phyloP scores from a whole-genome alignment of 164 flowering plant genomes.

The Umbellularia californica region DNA sequence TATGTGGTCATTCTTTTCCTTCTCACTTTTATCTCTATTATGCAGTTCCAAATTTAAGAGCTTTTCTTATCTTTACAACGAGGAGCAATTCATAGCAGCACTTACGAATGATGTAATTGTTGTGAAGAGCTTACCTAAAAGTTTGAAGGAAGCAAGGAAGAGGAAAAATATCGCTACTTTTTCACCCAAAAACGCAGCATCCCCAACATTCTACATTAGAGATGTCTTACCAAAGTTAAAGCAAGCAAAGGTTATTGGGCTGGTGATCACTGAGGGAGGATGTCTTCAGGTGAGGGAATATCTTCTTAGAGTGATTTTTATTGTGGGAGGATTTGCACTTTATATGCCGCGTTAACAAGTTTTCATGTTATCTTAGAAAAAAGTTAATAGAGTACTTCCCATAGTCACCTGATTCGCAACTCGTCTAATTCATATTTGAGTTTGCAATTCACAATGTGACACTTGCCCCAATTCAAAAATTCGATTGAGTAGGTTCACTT shows the following conservation, averaged over 20 bases:
- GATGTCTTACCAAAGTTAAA: constrained; percentile 66
- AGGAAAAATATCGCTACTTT: constrained; percentile 58
- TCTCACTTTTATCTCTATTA: constrained; percentile 4
- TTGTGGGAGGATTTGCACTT: not conserved
- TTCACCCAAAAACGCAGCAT: constrained; percentile 60
- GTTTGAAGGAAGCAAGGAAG: constrained; percentile 60
- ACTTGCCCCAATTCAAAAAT: too few relatives aligned
- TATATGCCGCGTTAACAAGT: not conserved
- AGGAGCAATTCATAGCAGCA: constrained; percentile 79
- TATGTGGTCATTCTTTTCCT: not conserved
- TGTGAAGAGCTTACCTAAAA: constrained; percentile 66
- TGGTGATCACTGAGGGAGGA: constrained; percentile 69
- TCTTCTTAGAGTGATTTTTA: constrained; percentile 1
- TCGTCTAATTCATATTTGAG: too few relatives aligned
- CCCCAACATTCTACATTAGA: constrained; percentile 52
- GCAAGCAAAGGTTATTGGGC: constrained; percentile 64
- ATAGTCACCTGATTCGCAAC: too few relatives aligned
- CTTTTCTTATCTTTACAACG: constrained; percentile 89
- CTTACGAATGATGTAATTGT: constrained; percentile 67
- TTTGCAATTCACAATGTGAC: too few relatives aligned
- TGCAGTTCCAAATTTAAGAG: constrained; percentile 82
- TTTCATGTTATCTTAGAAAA: not conserved
- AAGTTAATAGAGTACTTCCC: too few relatives aligned
- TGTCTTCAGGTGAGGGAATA: constrained; percentile 66
- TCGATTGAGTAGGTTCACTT: too few relatives aligned